A percentile compares a stretch with the other conserved stretches of the same genome.
Evolutionary conservation across 306 rosid genomes (phyloP).

Genomic region (Vigna mungo): DNA sequence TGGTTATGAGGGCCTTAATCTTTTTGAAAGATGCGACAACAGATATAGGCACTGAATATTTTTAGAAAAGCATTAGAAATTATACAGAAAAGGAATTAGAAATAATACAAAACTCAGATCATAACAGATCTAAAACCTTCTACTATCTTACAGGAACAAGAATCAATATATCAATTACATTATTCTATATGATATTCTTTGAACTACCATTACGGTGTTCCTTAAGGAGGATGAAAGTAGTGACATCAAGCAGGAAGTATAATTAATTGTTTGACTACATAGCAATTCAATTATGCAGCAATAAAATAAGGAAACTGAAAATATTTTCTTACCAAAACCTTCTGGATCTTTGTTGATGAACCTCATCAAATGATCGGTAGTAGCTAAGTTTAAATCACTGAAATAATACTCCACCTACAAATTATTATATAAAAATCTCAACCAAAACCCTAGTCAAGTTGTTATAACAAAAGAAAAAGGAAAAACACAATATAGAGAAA

Average conservation of each 20-base stretch:
- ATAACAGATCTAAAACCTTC: constrained; percentile 33
- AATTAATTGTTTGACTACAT: constrained; percentile 26
- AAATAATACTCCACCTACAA: constrained; percentile 98
- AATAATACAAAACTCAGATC: constrained; percentile 32
- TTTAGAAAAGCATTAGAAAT: constrained; percentile 45
- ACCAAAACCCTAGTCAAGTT: constrained; percentile 40
- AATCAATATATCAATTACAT: constrained; percentile 25
- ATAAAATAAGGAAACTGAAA: constrained; percentile 23
- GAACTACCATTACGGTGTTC: constrained; percentile 25
- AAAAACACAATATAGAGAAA: constrained; percentile 16
- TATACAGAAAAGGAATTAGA: constrained; percentile 42
- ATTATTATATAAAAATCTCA: constrained; percentile 32
- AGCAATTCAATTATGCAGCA: background rate
- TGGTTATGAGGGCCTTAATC: constrained; percentile 82
- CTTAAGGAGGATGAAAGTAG: constrained; percentile 19
- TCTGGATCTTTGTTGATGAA: constrained; percentile 92
- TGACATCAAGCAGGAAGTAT: constrained; percentile 29
- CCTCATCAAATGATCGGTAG: constrained; percentile 98
- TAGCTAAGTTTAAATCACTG: constrained; percentile 95
- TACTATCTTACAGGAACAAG: constrained; percentile 34
- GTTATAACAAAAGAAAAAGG: background rate
- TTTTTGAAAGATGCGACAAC: constrained; percentile 98
- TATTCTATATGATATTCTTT: constrained; percentile 21
- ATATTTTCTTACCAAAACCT: constrained; percentile 76
- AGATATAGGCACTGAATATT: constrained; percentile 80